Evolutionary conservation across 1,139 yeast species (phyloP).

Genomic region (Yamadazyma spencermartinsiae): DNA sequence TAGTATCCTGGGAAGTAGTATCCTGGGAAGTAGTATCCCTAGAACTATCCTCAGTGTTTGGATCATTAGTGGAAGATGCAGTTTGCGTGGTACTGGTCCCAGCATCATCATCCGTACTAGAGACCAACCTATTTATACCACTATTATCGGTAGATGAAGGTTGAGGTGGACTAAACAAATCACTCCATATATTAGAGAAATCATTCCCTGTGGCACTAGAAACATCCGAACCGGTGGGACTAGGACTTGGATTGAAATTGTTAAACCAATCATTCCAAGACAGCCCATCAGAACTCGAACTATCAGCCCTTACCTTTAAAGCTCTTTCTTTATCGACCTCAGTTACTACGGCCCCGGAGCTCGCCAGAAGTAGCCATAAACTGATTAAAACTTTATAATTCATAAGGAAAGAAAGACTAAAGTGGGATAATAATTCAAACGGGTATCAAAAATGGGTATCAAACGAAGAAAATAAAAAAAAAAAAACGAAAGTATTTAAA

Average conservation of each 20-base stretch:
- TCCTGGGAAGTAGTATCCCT: not conserved
- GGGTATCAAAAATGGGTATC: conserved; percentile 1
- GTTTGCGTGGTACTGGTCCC: not conserved
- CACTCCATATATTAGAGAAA: not conserved
- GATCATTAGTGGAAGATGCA: not conserved
- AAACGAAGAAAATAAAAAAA: conserved; percentile 1
- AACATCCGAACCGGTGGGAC: conserved; percentile 2
- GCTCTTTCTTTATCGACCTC: not conserved
- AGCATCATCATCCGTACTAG: conserved; percentile 1
- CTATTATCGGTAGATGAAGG: not conserved
- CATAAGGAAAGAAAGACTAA: conserved; percentile 10
- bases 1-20: not conserved
- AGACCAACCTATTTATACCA: not conserved
- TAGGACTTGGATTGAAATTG: conserved; percentile 1
- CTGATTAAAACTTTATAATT: not conserved
- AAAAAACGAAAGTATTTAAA: not conserved
- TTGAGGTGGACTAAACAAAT: not conserved
- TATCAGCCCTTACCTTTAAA: not conserved
- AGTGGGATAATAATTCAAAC: conserved; percentile 4
- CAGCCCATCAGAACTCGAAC: conserved; percentile 1
- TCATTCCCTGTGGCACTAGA: conserved; percentile 4
- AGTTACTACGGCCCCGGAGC: not conserved
- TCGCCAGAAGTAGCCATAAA: not conserved
- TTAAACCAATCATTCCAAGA: conserved; percentile 3
- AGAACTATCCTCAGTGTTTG: not conserved